Base-by-base conservation (phyloP, 129 eudicot genomes). In the Ambrosia trifida region DNA sequence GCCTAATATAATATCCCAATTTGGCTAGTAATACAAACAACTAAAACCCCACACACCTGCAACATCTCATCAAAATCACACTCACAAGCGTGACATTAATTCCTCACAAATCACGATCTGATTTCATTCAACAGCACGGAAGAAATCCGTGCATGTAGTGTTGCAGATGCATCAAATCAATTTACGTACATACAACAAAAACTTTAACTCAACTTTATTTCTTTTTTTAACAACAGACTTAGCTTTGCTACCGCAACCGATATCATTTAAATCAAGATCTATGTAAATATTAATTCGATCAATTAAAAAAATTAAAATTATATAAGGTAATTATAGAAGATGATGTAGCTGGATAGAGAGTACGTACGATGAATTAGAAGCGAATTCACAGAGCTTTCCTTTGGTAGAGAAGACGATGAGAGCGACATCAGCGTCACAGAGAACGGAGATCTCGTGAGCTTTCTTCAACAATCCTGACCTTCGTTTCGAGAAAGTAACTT, bases 401-500 rank as follows among this genome's bases (percentile, higher is more conserved):
- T 87, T 91, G 17, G 91, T 79, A 10, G 97, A 91, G 74, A 91
- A 91, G 73, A 91, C 88, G 68, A 91, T 85, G 54, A 91, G 71
- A 11, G 88, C 91, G 2, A 87, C 85, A 59, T 87, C 96, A 8
- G 96, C 96, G 57, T 89, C 96, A 53, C 96, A 90, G 19, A 90
- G 88, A 28, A 90, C 88, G 13, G 97, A 90, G 80, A 91, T 91
- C 92, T 91, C 96, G n/a, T 86, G 88, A 62, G 97, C 91, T 74
- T 91, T 91, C 82, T 91, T 91, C 41, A 90, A 65, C 43, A 90
- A 60, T 45, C 97, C 95, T 0, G 86, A 79, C 45, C 97, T 51
- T 36, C 97, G 74, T 74, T 90, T 90, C 7, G 97, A 90, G 51
- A 87, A 90, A 10, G 97, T 90, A 31, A 87, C 95, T 53, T 90